Evolutionary conservation across 2,329 filamentous ascomycete genomes (phyloP), one percentile per base, ranked within the genome.

Genomic region (Alternaria consortialis): DNA sequence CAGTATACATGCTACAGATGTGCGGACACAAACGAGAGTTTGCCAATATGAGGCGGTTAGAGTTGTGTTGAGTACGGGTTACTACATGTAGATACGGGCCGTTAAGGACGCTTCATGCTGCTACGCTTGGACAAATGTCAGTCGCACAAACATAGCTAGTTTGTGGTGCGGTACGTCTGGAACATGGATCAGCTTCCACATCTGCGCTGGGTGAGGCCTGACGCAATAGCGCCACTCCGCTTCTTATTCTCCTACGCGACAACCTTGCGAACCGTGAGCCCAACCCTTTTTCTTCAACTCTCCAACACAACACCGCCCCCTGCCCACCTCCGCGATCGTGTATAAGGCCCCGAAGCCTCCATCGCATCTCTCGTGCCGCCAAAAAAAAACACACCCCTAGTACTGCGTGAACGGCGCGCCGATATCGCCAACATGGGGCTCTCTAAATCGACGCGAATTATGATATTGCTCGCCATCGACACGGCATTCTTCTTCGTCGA

Each of bases 391-490:
- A 36, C 17, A 27, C 20, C 25, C 17, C 53, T 13, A 15, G 34
- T 12, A 34, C 37, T 46, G 46, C 58, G 44, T 27, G 5, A 17
- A 39, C 37, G 32, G 39, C 44, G 57, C 44, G 40, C 31, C 66
- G 58, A 62, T 52, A 65, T 55, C 62, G 70, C 69, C 59, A 60
- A 60, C 67, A 96, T 97, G 93, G 91, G 86, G 67, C 91, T 94
- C 85, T 96, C 94, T 75, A 99, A 99, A 81, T 91, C 91, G 69
- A 92, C 90, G 72, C 90, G 94, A 79, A 98, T 99, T 78, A 87
- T 91, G 81, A 90, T 97, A 79, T 92, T 99, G 86, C 88, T 99
- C 78, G 90, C 84, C 66, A 97, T 99, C 75, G 94, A 98, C 81
- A 85, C 89, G 53, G 85, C 87, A 40, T 99, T 99, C 83, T 97